These are phyloP conservation scores for Vanrija sp. DNA, from an alignment of 1,284 basidiomycete species.

Conservation along the genomic window DNA sequence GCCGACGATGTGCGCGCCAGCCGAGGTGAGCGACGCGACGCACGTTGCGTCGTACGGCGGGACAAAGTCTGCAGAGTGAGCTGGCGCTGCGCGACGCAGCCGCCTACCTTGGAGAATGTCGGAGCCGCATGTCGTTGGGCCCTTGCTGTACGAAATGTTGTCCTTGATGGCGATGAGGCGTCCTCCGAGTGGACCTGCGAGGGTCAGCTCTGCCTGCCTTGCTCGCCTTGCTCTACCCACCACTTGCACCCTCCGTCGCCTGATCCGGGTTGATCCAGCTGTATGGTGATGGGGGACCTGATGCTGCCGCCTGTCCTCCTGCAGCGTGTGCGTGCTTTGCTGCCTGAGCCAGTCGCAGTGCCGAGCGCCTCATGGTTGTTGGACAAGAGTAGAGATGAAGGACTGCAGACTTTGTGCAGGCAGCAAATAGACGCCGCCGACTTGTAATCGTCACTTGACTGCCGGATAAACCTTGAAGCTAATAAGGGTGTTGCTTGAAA, in stretches of 20 bases:
- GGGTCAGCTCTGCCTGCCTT: not conserved
- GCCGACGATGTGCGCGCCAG: conserved; percentile 71
- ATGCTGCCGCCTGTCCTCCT: not conserved
- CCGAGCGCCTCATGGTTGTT: not conserved
- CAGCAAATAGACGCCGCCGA: too few relatives aligned
- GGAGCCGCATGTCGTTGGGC: conserved; percentile 76
- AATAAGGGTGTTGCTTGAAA: too few relatives aligned
- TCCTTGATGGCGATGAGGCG: conserved; percentile 69
- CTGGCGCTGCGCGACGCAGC: conserved; percentile 6
- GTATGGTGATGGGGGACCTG: conserved; percentile 24
- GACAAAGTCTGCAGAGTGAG: conserved; percentile 57
- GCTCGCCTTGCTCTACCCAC: conserved; percentile 10
- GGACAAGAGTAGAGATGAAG: not conserved
- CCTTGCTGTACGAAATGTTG: conserved; percentile 67
- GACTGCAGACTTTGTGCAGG: too few relatives aligned
- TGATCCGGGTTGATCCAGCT: conserved; percentile 26
- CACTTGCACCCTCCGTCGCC: conserved; percentile 12
- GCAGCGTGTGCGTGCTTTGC: not conserved
- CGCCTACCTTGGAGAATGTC: conserved; percentile 62
- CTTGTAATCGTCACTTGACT: too few relatives aligned
- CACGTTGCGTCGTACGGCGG: conserved; percentile 87
- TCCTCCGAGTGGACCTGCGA: conserved; percentile 29
- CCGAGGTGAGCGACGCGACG: conserved; percentile 60
- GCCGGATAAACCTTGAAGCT: too few relatives aligned
- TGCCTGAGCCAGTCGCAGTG: not conserved